Evolutionary conservation across 2,329 filamentous ascomycete species (phyloP), one percentile per base, ranked within the genome.

Genomic region (Phaeosphaeriaceae sp.): DNA sequence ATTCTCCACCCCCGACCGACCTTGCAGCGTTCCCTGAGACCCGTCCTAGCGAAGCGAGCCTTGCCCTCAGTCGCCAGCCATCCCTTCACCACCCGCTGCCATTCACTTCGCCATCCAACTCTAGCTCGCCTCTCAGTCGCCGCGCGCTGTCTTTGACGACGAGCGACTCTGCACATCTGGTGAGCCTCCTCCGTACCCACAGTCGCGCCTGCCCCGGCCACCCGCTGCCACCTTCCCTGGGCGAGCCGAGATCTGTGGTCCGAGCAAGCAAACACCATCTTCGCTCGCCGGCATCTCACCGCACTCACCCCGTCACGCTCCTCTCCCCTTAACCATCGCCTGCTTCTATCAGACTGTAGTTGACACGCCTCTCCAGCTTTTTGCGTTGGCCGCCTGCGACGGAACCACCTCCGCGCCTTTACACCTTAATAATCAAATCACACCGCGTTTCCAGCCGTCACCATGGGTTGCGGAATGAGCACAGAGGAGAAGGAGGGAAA

Each of bases 401-500:
- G 66, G 64, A 74, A 66, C 63, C 67, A 57, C 50, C 64, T 64
- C 64, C 64, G 50, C 56, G 66, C 61, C 51, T 56, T 57, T 27
- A 36, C 56, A 63, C 65, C 70, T 57, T 75, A 75, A 73, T 76
- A 68, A 60, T 58, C 55, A 51, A 41, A 42, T 47, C 42, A 45
- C 40, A 56, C 53, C 44, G 60, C 56, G 41, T 53, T 56, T 45
- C 41, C 58, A 61, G 33, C 64, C 62, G 68, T 79, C 90, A 93
- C 85, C 75, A 99, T 99, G 95, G 95, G 95, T 89, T 99, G 95
- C 82, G 94, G 94, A 83, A 96, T 97, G 92, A 98, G 94, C 81
- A 97, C 95, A 78, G 95, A 98, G 85, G 95, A 98, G 84, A 97
- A 97, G 90, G 95, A 98, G 93, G 94, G 95, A 84, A 98, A 97